Evolutionary conservation across 805 yeast species (phyloP).

Genomic region (Diddensiella santjacobensis): DNA sequence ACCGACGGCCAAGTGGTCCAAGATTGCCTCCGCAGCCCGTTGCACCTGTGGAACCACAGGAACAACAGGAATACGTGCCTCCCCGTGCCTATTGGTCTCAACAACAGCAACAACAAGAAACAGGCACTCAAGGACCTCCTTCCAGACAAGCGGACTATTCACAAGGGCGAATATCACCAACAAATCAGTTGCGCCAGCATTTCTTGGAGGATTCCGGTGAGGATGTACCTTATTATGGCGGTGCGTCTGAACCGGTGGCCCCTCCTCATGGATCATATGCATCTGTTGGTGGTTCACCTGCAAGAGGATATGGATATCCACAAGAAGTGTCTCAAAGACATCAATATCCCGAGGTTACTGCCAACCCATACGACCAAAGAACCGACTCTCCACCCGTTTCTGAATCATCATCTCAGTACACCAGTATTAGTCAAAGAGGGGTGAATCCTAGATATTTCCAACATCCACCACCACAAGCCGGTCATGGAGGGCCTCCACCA

Average conservation of each 20-base stretch:
- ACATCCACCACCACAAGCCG: conserved; percentile 10
- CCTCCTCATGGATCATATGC: conserved; percentile 1
- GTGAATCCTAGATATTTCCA: conserved; percentile 17
- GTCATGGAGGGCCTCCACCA: conserved; percentile 4
- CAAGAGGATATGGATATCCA: conserved; percentile 1
- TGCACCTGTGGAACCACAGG: background rate
- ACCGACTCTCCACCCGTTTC: conserved; percentile 19
- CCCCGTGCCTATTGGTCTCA: conserved; percentile 16
- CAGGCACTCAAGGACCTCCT: background rate
- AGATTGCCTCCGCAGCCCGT: conserved; percentile 7
- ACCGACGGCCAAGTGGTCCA: conserved; percentile 16
- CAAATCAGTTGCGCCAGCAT: conserved; percentile 10
- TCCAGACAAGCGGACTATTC: background rate
- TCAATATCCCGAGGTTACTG: background rate
- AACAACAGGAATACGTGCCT: conserved; percentile 13
- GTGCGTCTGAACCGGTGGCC: background rate
- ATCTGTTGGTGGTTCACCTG: background rate
- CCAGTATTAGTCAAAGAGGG: conserved; percentile 23
- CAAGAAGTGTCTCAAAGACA: conserved; percentile 1
- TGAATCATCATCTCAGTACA: conserved; percentile 21
- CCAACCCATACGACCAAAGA: background rate
- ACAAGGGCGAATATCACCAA: background rate
- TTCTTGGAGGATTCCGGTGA: conserved; percentile 12
- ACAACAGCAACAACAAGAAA: background rate
- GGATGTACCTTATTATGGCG: background rate